These are phyloP conservation scores for Aurantiochytrium sp. DNA, from an alignment of 108 stramenopile genomes.

Conservation along the genomic window DNA sequence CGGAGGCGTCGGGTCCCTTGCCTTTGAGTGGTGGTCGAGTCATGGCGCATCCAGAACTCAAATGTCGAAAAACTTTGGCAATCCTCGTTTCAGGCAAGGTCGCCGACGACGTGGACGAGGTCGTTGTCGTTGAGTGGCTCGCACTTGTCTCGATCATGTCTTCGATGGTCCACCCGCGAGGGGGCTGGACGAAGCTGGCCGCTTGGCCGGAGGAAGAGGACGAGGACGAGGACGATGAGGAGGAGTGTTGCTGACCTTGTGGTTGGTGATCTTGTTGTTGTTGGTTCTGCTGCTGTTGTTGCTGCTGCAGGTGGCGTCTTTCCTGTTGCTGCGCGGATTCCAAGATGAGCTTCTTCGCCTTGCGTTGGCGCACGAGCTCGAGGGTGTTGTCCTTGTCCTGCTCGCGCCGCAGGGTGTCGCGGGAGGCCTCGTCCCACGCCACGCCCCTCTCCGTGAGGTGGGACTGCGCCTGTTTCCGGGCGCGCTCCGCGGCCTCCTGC, in stretches of 20 bases:
- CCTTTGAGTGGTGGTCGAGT: not conserved
- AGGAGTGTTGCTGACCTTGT: not conserved
- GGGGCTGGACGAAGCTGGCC: not conserved
- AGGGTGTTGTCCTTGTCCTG: not conserved
- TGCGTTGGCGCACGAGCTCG: not conserved
- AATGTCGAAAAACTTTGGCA: not conserved
- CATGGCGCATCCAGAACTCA: not conserved
- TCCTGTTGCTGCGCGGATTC: not conserved
- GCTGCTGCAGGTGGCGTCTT: too few species aligned
- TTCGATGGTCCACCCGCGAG: not conserved
- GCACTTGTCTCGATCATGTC: not conserved
- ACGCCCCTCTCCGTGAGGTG: not conserved
- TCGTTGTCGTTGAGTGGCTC: not conserved
- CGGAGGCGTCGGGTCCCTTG: not conserved
- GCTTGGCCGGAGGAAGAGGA: not conserved
- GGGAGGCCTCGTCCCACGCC: not conserved
- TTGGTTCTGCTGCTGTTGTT: too few species aligned
- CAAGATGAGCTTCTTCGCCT: not conserved
- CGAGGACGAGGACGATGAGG: not conserved
- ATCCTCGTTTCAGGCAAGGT: too few species aligned
- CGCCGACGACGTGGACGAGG: not conserved
- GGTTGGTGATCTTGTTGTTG: not conserved
- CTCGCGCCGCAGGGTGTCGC: not conserved
- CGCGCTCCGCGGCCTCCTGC: not conserved
- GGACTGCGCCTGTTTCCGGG: not conserved